phyloP scores from a whole-genome alignment of 371 early-diverging fungal species.

The Circinella minor region DNA sequence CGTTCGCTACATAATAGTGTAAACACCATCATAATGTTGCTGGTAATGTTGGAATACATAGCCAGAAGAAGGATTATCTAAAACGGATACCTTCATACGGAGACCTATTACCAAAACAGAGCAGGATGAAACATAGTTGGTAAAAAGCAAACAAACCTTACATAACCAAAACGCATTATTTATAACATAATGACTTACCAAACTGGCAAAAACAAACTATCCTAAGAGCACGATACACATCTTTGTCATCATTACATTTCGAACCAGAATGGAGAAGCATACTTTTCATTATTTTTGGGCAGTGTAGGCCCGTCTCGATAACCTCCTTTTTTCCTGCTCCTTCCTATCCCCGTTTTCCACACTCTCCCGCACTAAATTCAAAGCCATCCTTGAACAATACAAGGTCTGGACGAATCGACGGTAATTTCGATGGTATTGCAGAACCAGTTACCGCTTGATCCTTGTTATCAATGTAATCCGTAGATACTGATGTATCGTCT shows the following conservation, averaged over 20 bases:
- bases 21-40: too few relatives aligned
- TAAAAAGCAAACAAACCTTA: neutral
- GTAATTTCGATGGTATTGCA: neutral
- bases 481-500: too few relatives aligned
- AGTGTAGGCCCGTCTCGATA: neutral
- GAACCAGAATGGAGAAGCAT: neutral
- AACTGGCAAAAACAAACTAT: neutral
- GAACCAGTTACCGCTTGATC: too few relatives aligned
- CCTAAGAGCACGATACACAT: neutral
- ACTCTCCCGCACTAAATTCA: neutral
- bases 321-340: slow-evolving; percentile 5
- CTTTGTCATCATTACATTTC: neutral
- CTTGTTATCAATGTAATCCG: too few relatives aligned
- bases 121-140: neutral
- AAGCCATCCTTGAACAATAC: slow-evolving; percentile 5
- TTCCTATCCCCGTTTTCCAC: neutral
- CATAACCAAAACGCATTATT: neutral
- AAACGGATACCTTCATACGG: neutral
- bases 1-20: too few relatives aligned
- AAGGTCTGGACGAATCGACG: slow-evolving; percentile 1
- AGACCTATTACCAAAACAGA: neutral
- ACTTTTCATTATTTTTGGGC: slow-evolving; percentile 6
- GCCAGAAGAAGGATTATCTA: neutral
- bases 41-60: too few relatives aligned
- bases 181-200: neutral